phyloP scores from a whole-genome alignment of 108 stramenopile species.

The Phaeodactylum tricornutum region DNA sequence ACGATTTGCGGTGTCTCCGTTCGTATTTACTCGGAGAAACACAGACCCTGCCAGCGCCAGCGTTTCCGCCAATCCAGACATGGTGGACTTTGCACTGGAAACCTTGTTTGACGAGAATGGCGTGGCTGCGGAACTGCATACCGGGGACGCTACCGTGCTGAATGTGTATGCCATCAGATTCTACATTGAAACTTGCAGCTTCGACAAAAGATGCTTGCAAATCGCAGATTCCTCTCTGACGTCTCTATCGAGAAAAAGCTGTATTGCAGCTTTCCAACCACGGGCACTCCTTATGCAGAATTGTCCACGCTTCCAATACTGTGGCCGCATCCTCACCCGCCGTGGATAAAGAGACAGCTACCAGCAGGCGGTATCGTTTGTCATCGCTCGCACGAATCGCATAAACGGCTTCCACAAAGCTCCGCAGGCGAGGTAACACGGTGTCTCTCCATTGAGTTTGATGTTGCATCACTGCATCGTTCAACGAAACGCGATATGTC shows the following conservation, averaged over 20 bases:
- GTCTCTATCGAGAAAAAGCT: constrained; percentile 15
- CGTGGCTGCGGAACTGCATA: too few relatives aligned
- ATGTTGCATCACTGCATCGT: constrained; percentile 53
- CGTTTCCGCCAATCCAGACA: neutral
- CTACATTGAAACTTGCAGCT: too few relatives aligned
- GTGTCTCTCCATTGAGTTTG: constrained; percentile 37
- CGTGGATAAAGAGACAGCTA: constrained; percentile 7
- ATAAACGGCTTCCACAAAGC: constrained; percentile 66
- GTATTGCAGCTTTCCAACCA: constrained; percentile 55
- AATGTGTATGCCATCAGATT: too few relatives aligned
- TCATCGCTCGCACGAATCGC: constrained; percentile 42
- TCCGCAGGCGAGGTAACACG: constrained; percentile 55
- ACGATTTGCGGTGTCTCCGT: neutral
- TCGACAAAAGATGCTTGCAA: too few relatives aligned
- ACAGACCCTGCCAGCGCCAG: neutral
- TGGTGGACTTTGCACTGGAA: too few relatives aligned
- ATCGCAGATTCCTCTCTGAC: neutral
- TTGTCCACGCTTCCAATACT: constrained; percentile 19
- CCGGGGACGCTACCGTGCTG: neutral
- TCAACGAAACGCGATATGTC: constrained; percentile 37
- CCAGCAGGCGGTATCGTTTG: constrained; percentile 52
- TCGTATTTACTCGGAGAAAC: neutral
- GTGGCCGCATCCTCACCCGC: constrained; percentile 2
- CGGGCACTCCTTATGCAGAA: constrained; percentile 40
- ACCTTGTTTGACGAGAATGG: too few relatives aligned